Conservation (phyloP, 2,329 filamentous ascomycete species). For the Colletotrichum sp. region DNA sequence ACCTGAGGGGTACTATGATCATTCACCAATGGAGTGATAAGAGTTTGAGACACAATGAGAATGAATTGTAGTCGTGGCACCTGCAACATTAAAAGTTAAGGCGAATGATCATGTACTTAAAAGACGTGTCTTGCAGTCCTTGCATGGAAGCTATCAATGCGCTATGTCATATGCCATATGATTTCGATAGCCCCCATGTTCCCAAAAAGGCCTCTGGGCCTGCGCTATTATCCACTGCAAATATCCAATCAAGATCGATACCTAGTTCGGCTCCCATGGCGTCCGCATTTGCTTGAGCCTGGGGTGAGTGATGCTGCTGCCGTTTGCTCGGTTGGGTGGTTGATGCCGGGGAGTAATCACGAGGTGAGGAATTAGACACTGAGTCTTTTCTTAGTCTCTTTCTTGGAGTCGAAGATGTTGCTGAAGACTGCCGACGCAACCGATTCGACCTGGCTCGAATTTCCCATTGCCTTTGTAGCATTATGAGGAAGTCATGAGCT, state of each 20-base stretch:
- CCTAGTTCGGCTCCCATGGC: background rate
- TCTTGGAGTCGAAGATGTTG: background rate
- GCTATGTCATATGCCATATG: background rate
- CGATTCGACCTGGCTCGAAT: background rate
- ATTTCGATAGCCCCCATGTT: background rate
- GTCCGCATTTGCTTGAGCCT: background rate
- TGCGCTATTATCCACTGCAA: background rate
- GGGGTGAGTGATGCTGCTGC: background rate
- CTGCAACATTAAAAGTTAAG: background rate
- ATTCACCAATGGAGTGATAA: background rate
- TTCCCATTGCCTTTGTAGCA: conserved; percentile 22
- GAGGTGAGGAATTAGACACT: background rate
- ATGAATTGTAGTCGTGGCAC: background rate
- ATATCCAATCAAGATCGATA: background rate
- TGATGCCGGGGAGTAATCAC: background rate
- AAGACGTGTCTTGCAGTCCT: background rate
- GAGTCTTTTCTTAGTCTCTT: background rate
- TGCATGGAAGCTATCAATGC: background rate
- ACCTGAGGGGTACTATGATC: background rate
- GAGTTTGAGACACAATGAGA: background rate
- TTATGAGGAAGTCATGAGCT: conserved; percentile 25
- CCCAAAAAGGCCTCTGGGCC: background rate
- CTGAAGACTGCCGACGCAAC: background rate
- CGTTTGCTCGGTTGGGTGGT: background rate
- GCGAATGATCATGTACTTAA: background rate